A percentile compares a stretch with the other conserved stretches of the same genome.
Conservation (phyloP, 768 basidiomycete genomes). For the Lactifluus piperatus region DNA sequence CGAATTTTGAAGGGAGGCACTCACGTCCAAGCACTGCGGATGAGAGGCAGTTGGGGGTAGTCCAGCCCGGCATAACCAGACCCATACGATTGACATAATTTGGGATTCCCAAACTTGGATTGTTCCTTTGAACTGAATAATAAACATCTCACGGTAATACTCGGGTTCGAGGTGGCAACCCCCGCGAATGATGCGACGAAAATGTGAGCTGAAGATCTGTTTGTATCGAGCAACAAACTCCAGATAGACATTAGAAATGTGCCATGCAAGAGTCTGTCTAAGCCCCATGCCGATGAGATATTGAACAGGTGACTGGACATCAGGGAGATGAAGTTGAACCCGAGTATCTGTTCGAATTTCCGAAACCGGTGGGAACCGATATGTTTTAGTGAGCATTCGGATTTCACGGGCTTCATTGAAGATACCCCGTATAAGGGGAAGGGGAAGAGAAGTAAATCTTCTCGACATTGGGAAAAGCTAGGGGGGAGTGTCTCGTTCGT, state of each 20-base stretch:
- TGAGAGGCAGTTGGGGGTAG: neutral
- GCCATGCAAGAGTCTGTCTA: neutral
- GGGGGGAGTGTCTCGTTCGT: neutral
- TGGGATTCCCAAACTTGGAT: neutral
- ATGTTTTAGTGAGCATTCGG: neutral
- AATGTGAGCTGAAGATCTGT: neutral
- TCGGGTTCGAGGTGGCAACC: neutral
- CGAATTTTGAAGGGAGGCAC: neutral
- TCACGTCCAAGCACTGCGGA: neutral
- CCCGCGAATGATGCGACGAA: neutral
- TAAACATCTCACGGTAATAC: neutral
- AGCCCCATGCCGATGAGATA: slow-evolving; percentile 1
- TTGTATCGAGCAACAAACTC: neutral
- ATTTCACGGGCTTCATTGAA: neutral
- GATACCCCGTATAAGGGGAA: neutral
- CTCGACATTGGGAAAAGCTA: neutral
- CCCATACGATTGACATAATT: neutral
- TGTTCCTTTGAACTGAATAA: neutral
- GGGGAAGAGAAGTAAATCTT: neutral
- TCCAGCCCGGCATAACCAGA: neutral
- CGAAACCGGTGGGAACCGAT: rapidly evolving
- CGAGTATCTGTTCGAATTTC: neutral
- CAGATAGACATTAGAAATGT: neutral
- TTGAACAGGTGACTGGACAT: neutral
- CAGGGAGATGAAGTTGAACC: neutral